phyloP scores from a whole-genome alignment of 208 protist genomes.

The Naegleria gruberi region DNA sequence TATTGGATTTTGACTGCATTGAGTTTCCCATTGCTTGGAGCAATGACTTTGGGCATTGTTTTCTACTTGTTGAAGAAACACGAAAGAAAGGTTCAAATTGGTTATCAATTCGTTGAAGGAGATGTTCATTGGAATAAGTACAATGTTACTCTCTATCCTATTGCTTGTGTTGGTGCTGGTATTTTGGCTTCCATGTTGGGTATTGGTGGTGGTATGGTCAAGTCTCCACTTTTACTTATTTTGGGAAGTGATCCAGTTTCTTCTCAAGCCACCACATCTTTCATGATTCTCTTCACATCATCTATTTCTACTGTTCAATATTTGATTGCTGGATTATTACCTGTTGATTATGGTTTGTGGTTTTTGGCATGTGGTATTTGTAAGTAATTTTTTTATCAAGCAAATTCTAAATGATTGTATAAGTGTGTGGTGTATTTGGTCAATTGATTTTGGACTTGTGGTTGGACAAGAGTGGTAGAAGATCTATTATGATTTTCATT shows the following conservation, averaged over 20 bases:
- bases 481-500: neutral
- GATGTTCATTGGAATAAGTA: neutral
- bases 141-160: neutral
- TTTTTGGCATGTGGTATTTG: neutral
- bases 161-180: neutral
- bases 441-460: neutral
- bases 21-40: neutral
- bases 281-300: constrained; percentile 22
- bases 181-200: neutral
- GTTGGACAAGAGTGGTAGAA: neutral
- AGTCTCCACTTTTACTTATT: neutral
- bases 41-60: neutral
- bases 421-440: neutral
- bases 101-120: constrained; percentile 14
- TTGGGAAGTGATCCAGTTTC: neutral
- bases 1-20: neutral
- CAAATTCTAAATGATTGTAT: too few relatives aligned
- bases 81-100: neutral
- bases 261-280: neutral
- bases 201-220: constrained; percentile 23
- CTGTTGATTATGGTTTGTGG: constrained; percentile 21
- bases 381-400: too few relatives aligned
- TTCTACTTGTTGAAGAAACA: neutral
- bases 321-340: neutral
- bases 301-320: constrained; percentile 7